Percentiles rank a stretch among this genome's conserved stretches.
phyloP scores from a whole-genome alignment of 129 eudicot species.

The Tagetes patula region DNA sequence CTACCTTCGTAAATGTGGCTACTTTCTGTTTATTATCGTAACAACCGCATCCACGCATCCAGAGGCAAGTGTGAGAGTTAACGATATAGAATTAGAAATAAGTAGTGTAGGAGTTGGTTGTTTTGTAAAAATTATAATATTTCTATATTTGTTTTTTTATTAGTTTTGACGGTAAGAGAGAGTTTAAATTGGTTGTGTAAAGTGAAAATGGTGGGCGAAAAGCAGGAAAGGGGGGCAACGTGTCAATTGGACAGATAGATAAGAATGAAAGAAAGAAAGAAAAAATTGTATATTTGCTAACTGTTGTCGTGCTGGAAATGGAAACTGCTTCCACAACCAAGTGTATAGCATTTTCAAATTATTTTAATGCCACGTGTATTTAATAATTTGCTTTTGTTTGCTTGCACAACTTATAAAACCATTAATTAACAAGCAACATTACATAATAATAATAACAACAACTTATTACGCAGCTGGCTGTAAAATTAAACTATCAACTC shows the following conservation, averaged over 20 bases:
- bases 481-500: too few species aligned
- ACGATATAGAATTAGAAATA: too few species aligned
- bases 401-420: too few species aligned
- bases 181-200: slow-evolving; percentile 2
- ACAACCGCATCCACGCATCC: too few species aligned
- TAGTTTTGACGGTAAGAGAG: not conserved
- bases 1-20: too few species aligned
- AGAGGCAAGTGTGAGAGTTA: too few species aligned
- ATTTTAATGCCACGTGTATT: not conserved
- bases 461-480: too few species aligned
- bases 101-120: too few species aligned
- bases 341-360: not conserved
- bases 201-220: not conserved
- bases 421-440: too few species aligned
- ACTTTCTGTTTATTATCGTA: too few species aligned
- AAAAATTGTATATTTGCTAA: not conserved
- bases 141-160: not conserved
- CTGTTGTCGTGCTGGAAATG: slow-evolving; percentile 21
- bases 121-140: not conserved
- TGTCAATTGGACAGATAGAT: not conserved
- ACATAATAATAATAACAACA: too few species aligned
- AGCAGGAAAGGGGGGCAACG: not conserved
- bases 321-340: not conserved
- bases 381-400: not conserved
- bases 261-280: not conserved